These are phyloP conservation scores for Punica granatum DNA, from an alignment of 345 rosid species.

Conservation along the genomic window DNA sequence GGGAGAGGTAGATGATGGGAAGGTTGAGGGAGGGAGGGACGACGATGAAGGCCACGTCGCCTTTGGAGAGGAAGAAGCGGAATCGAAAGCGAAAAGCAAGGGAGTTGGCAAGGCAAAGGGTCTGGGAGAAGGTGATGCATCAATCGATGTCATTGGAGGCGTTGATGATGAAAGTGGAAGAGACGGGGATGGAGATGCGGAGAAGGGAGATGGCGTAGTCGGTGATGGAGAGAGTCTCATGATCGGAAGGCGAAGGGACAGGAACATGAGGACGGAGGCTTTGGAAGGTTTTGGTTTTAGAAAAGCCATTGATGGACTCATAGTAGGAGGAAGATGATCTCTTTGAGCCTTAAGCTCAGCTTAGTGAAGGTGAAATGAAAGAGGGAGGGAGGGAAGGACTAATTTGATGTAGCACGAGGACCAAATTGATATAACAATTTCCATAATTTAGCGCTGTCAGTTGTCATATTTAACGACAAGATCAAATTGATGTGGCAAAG, in stretches of 20 bases:
- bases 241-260: conserved; percentile 20
- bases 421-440: too few relatives aligned
- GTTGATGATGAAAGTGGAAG: conserved; percentile 7
- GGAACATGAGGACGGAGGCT: conserved; percentile 18
- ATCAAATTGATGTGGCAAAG: too few relatives aligned
- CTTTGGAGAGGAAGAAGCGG: conserved; percentile 12
- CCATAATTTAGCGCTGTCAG: too few relatives aligned
- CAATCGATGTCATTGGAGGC: conserved; percentile 7
- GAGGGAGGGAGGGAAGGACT: too few relatives aligned
- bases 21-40: conserved; percentile 18
- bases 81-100: conserved; percentile 2
- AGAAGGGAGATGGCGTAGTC: conserved; percentile 3
- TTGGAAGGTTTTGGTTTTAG: conserved; percentile 20
- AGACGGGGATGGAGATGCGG: background rate
- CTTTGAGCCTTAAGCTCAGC: too few relatives aligned
- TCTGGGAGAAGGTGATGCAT: conserved; percentile 6
- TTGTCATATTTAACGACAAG: too few relatives aligned
- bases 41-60: conserved; percentile 25
- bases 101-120: conserved; percentile 6
- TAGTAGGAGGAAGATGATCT: too few relatives aligned
- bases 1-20: conserved; percentile 28
- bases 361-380: too few relatives aligned
- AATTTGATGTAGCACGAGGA: too few relatives aligned
- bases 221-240: conserved; percentile 17
- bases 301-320: too few relatives aligned